Evolutionary conservation across 2,329 filamentous ascomycete species (phyloP).

Genomic region (Ascochyta lentis): DNA sequence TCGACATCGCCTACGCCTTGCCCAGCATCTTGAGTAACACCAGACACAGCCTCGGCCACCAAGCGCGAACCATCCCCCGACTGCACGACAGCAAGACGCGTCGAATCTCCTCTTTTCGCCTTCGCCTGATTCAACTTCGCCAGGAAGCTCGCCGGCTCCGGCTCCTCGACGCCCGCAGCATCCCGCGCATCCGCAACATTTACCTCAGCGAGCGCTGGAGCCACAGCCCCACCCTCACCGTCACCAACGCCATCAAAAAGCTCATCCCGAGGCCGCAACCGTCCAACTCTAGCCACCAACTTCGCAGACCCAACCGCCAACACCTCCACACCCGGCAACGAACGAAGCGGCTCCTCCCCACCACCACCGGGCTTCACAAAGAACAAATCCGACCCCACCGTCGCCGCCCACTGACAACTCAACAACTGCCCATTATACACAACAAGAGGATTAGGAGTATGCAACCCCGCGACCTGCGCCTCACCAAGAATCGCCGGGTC

Average conservation of each 20-base stretch:
- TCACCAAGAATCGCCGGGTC: slow-evolving; percentile 39
- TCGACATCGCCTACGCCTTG: background rate
- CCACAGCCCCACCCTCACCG: background rate
- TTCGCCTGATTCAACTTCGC: slow-evolving; percentile 51
- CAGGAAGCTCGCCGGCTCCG: slow-evolving; percentile 49
- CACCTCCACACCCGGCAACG: slow-evolving; percentile 66
- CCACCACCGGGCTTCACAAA: slow-evolving; percentile 56
- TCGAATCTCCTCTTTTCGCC: slow-evolving; percentile 49
- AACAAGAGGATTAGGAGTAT: slow-evolving; percentile 76
- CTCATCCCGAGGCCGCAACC: slow-evolving; percentile 54
- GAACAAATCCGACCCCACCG: slow-evolving; percentile 83
- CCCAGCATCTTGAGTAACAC: background rate
- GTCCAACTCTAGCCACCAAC: slow-evolving; percentile 70
- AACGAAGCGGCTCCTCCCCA: slow-evolving; percentile 54
- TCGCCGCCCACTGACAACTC: slow-evolving; percentile 79
- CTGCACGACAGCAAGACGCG: slow-evolving; percentile 24
- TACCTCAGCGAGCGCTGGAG: background rate
- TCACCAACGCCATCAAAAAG: slow-evolving; percentile 26
- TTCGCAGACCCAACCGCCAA: slow-evolving; percentile 74
- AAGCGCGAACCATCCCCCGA: background rate
- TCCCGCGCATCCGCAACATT: background rate
- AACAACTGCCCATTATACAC: slow-evolving; percentile 81
- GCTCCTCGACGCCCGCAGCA: slow-evolving; percentile 8
- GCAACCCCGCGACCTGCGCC: slow-evolving; percentile 84
- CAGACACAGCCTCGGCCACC: background rate